Conservation (phyloP, 2,329 filamentous ascomycete genomes). For the Neocucurbitaria cava region DNA sequence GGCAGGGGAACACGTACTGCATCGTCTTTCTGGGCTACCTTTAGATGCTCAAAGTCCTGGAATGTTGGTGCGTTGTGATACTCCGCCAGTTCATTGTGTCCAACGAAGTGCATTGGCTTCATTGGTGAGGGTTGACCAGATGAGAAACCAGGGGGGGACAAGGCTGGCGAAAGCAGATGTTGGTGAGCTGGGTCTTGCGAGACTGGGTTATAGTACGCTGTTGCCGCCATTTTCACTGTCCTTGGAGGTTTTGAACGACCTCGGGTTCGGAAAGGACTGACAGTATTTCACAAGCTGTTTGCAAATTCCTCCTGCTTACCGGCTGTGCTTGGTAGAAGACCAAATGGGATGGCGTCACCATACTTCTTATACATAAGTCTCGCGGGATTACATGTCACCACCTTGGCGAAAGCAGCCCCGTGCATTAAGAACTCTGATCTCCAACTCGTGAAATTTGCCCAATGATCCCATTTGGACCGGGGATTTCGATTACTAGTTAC, state of each 20-base stretch:
- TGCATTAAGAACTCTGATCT: constrained; percentile 5
- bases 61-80: constrained; percentile 13
- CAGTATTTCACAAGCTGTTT: not conserved
- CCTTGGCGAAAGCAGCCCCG: constrained; percentile 4
- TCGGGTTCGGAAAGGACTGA: not conserved
- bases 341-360: not conserved
- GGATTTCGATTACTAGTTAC: constrained; percentile 1
- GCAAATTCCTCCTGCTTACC: not conserved
- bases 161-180: constrained; percentile 18
- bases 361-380: not conserved
- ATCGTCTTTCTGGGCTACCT: constrained; percentile 26
- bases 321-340: not conserved
- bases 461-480: not conserved
- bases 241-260: not conserved
- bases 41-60: constrained; percentile 24
- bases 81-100: constrained; percentile 10
- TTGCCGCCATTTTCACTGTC: constrained; percentile 15
- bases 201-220: constrained; percentile 18
- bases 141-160: constrained; percentile 12
- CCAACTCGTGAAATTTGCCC: not conserved
- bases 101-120: constrained; percentile 21
- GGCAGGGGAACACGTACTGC: constrained; percentile 17
- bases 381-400: not conserved
- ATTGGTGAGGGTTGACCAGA: constrained; percentile 15
- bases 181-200: constrained; percentile 16